Conservation (phyloP, 108 stramenopile genomes). For the Ochromonas danica region DNA sequence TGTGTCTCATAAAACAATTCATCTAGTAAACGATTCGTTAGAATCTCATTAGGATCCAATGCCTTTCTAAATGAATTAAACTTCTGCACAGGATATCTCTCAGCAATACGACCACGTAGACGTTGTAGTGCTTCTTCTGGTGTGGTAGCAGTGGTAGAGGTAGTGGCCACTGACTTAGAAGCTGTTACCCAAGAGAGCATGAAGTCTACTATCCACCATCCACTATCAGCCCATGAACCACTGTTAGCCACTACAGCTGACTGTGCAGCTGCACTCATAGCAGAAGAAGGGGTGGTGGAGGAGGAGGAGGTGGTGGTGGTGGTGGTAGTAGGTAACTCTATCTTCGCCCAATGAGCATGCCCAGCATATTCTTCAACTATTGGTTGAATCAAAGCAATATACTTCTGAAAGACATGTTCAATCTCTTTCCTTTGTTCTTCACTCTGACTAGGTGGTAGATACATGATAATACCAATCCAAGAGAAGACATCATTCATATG, state of each 20-base stretch:
- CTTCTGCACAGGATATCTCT: conserved; percentile 19
- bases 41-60: conserved; percentile 19
- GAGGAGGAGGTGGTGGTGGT: not conserved
- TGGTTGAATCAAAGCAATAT: conserved; percentile 64
- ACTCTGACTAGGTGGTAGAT: conserved; percentile 63
- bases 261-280: not conserved
- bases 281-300: not conserved
- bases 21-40: conserved; percentile 6
- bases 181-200: too few species aligned
- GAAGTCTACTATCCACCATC: too few species aligned
- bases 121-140: not conserved
- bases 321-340: conserved; percentile 54
- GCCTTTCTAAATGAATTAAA: conserved; percentile 11
- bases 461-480: conserved; percentile 85
- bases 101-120: not conserved
- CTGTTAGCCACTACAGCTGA: not conserved
- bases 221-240: not conserved
- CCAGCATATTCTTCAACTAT: conserved; percentile 54
- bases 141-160: not conserved
- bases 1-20: not conserved
- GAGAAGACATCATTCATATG: conserved; percentile 63
- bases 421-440: conserved; percentile 60
- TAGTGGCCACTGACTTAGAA: not conserved
- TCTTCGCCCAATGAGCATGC: conserved; percentile 90
- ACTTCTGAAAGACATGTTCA: conserved; percentile 70